Base-by-base conservation (phyloP, 1,284 basidiomycete genomes). In the Marasmius oreades region DNA sequence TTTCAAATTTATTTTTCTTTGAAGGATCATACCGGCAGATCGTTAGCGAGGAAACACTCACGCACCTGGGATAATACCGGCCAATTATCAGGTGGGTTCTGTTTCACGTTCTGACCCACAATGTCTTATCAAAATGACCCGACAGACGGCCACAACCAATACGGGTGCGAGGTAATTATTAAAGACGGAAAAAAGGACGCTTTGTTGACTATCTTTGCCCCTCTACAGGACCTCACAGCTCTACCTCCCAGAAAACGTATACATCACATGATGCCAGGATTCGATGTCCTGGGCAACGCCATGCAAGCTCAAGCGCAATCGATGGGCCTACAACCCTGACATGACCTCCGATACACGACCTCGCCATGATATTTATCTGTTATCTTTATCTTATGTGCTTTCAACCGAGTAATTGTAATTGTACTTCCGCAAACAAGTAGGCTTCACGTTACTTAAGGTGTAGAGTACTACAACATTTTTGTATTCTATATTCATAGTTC, bases 221-320 rank as follows among this genome's bases (percentile, higher is more conserved):
- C 62, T 52, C 56, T 68, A 20, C 72, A 82, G 70, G 80, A 81
- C 59, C 73, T 82, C 61, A 68, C 78, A 59, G 70, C 72, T 47
- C 65, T 83, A 50, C 82, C 82, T 36, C 78, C 81, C 18, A 74
- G 82, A 64, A 85, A 84, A 69, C 78, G 82, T 58, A 70, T 77
- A 23, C 82, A 84, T 66, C 82, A 84, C 63, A 78, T 84, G 74
- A 80, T 84, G 67, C 73, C 79, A 51, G 72, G 73, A 18, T 80
- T 78, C 61, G 77, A 79, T 65, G 78, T 77, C 64, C 52, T 59
- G 55, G 55, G 36, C 37, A 56, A 51, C 42, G 51, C 58, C 22
- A 48, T 47, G 24, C 47, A 52, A 50, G 26, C 47, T 1, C 55
- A 55, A 42, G 45, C 54, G 28, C 58, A 59, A 53, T 52, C 55